These are phyloP conservation scores for Helicocarpus griseus DNA, from an alignment of 2,329 filamentous ascomycete species.

Conservation along the genomic window DNA sequence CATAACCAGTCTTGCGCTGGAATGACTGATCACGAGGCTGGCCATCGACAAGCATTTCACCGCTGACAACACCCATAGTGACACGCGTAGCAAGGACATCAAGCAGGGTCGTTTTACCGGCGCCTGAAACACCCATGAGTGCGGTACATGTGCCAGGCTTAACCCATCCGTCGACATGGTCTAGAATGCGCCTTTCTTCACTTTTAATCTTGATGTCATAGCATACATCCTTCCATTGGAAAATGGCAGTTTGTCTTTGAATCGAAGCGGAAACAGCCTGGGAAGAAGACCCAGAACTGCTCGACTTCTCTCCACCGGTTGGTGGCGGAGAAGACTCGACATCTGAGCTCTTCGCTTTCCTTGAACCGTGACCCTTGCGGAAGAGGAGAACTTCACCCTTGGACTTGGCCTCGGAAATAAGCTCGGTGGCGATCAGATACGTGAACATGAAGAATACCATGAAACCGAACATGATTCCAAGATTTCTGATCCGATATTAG, in stretches of 20 bases:
- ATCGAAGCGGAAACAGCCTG: slow-evolving; percentile 33
- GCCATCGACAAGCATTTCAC: slow-evolving; percentile 74
- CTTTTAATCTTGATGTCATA: slow-evolving; percentile 75
- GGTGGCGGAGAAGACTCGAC: slow-evolving; percentile 19
- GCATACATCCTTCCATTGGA: slow-evolving; percentile 77
- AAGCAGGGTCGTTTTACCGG: slow-evolving; percentile 82
- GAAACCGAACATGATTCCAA: slow-evolving; percentile 59
- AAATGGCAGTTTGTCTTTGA: slow-evolving; percentile 62
- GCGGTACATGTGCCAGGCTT: slow-evolving; percentile 85
- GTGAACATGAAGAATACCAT: slow-evolving; percentile 49
- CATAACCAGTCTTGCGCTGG: slow-evolving; percentile 78
- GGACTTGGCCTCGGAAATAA: slow-evolving; percentile 54
- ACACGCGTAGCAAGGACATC: slow-evolving; percentile 78
- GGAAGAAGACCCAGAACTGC: slow-evolving; percentile 17
- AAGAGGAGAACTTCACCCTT: slow-evolving; percentile 70
- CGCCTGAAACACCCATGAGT: slow-evolving; percentile 80
- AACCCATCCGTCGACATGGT: slow-evolving; percentile 85
- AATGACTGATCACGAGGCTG: slow-evolving; percentile 62
- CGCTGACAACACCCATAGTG: slow-evolving; percentile 78
- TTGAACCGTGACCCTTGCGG: slow-evolving; percentile 56
- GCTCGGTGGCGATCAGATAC: slow-evolving; percentile 57
- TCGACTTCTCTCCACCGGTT: slow-evolving; percentile 23
- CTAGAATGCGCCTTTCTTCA: slow-evolving; percentile 63
- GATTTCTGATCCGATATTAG: slow-evolving; percentile 39
- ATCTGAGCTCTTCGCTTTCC: slow-evolving; percentile 23